Evolutionary conservation across 805 yeast genomes (phyloP), one percentile per base, ranked within the genome.

Genomic region (Metschnikowia colocasiae): DNA sequence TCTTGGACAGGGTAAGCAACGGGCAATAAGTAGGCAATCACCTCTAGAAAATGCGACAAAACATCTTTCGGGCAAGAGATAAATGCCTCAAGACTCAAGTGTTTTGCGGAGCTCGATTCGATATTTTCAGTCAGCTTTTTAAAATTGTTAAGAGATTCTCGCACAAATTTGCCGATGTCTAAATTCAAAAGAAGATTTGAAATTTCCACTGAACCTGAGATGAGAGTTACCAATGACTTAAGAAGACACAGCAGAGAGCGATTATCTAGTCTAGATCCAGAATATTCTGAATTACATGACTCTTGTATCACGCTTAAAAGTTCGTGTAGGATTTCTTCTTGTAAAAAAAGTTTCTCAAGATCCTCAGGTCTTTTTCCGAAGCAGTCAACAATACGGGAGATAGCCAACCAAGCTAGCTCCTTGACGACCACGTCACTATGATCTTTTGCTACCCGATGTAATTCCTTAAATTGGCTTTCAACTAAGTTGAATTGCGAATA

Each of bases 51-150:
- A 12, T 79, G 69, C 1, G 77, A 54, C 16, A 85, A 62, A 25
- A 86, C 60, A n/a, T 82, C 85, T 54, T 82, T 84, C 0, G 92
- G 90, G 2, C 82, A 78, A 45, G 83, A 79, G 81, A 87, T 83
- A 33, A 89, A 63, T 0, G 87, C 79, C 57, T 87, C 95, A 39
- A 84, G 78, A 4, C 88, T 69, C 1, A 80, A 60, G 18, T 19
- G 18, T 12, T 23, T 33, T 33, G 46, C 19, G 41, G 43, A 6
- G 23, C 45, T 23, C 4, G 25, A 40, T 32, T 15, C 40, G 2
- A 4, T 16, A 2, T 8, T 27, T 4, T 45, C 53, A 13, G 48
- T 50, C 3, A 27, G 19, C 47, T 76, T 77, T 9, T 78, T 72
- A 55, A 75, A 82, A 35, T 73, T 76, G 20, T 76, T 69, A 46